Base-by-base conservation (phyloP, 163 green algal genomes). In the Chloroidium sp. region DNA sequence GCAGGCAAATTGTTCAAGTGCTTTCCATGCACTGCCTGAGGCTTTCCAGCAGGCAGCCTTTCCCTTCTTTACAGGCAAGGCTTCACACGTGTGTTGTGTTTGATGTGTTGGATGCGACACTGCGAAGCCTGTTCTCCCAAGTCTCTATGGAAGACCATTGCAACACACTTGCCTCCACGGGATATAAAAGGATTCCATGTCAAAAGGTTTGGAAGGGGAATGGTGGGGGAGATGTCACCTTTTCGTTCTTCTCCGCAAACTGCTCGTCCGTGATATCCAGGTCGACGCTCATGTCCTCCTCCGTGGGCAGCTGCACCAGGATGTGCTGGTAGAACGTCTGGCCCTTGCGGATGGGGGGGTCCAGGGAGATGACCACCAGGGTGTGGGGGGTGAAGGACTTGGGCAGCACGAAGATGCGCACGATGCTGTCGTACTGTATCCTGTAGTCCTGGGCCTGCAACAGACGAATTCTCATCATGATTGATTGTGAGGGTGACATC, bases 291-390 rank as follows among this genome's bases (percentile, higher is more conserved):
- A 87, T 85, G 76, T 96, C 92, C 64, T 95, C 91, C 61, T 91
- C 88, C 76, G 74, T 86, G 64, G 81, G 82, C 76, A 93, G 91
- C 91, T 97, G 95, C 77, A 91, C 92, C 76, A 98, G 87, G 79
- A 99, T 90, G 91, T 96, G 92, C 62, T 87, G 90, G 88, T 99
- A 99, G 88, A 94, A 97, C 61, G 95, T 98, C 88, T 98, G 92
- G 0, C 88, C 86, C 85, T 97, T 97, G 60, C 95, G 88, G 84
- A 99, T 97, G 76, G 95, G 95, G 4, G 94, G 95, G 85, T 98
- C 95, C 59, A 99, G 89, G 4, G 85, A 89, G 62, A 98, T 86
- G 69, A 95, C 91, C 36, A 98, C 95, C 62, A 97, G 84, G 10
- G 94, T 98, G 84, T 98, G 92, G 0, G 93, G 92, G 8, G 90